These are phyloP conservation scores for Cornus kousa DNA, from an alignment of 148 eudicot species.

Conservation along the genomic window DNA sequence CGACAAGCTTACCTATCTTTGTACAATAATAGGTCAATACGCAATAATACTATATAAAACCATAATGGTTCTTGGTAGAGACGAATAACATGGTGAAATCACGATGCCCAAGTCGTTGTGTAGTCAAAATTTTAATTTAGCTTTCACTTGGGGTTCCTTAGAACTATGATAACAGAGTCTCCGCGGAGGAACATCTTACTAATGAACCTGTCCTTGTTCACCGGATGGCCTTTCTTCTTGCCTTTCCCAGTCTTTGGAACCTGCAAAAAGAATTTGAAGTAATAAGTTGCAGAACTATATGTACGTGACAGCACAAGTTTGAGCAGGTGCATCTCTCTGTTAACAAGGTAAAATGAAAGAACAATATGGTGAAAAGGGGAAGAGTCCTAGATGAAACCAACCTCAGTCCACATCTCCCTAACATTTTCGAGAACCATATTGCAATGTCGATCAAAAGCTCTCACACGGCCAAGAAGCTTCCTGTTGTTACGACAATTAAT, in stretches of 20 bases:
- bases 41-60: no score
- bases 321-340: neutral
- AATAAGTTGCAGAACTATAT: no score
- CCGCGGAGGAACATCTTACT: slow-evolving; percentile 69
- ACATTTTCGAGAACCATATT: slow-evolving; percentile 88
- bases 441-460: slow-evolving; percentile 87
- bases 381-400: slow-evolving; percentile 18
- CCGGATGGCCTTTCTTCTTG: slow-evolving; percentile 70
- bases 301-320: no score
- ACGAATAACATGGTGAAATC: no score
- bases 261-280: slow-evolving; percentile 9
- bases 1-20: no score
- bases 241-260: slow-evolving; percentile 73
- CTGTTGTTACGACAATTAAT: neutral
- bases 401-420: slow-evolving; percentile 87
- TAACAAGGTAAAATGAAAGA: no score
- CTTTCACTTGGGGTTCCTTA: slow-evolving; percentile 51
- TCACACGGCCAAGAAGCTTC: slow-evolving; percentile 48
- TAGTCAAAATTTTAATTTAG: no score
- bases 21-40: no score
- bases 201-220: slow-evolving; percentile 65
- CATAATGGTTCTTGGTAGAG: no score
- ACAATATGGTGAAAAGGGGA: neutral
- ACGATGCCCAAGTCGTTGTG: no score
- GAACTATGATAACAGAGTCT: slow-evolving; percentile 59